Evolutionary conservation across 176 grass and related monocot species (phyloP), one percentile per base, ranked within the genome.

Genomic region (Raddia distichophylla): DNA sequence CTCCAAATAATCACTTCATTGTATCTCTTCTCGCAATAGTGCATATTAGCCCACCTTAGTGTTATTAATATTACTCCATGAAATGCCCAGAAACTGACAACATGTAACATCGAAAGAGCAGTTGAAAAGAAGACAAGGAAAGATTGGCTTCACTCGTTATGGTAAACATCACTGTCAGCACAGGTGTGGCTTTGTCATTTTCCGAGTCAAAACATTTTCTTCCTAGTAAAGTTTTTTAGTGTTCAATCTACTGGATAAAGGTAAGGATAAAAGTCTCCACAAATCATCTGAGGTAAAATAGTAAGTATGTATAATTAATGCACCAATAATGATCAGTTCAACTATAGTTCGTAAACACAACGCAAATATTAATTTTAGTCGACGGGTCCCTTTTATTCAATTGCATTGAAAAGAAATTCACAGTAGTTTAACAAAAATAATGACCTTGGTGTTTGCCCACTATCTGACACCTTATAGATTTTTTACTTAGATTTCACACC

Each of bases 1-100:
- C 51, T 55, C 35, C 14, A 56, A 85, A 45, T 85, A 45, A 78
- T 78, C 18, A 45, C n/a, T n/a, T 2, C 11, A 10, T 18, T 42
- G 44, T 20, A 60, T 43, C 33, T 79, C 49, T 9, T 52, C 32
- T 43, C 7, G 62, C 48, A 44, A 42, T 20, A 17, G 8, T 54
- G 27, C 47, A 20, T 5, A 37, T 73, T 15, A 35, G 71, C 18
- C 8, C 50, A n/a, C 27, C 50, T 73, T 55, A 15, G 3, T 37
- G 17, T 73, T 10, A 15, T n/a, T n/a, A 27, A 0, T 27, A 27
- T 35, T 34, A 8, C 67, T 14, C 45, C 22, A 33, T 33, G 22
- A 71, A 8, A 33, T 15, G 14, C 51, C 22, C 12, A 50, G 69
- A 71, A 64, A 71, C 22, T 52, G 69, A 52, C 69, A 16, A 27